Conservation (phyloP, 306 rosid genomes). For the Casuarina equisetifolia region DNA sequence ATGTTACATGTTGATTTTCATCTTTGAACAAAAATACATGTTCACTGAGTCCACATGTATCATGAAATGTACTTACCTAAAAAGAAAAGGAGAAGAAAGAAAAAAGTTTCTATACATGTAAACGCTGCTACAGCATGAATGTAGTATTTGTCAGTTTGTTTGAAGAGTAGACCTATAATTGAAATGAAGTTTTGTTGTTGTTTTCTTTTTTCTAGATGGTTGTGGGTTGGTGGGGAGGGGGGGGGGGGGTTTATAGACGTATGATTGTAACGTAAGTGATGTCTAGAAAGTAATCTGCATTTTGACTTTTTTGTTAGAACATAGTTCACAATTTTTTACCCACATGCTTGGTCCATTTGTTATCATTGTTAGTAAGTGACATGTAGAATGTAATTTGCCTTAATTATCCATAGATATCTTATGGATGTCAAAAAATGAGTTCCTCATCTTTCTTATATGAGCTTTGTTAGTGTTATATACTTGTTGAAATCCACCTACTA, state of each 20-base stretch:
- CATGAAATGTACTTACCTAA: not conserved
- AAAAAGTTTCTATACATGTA: not conserved
- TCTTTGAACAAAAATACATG: not conserved
- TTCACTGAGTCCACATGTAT: not conserved
- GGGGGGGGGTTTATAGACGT: not conserved
- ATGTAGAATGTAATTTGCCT: not conserved
- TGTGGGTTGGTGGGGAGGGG: too few relatives aligned
- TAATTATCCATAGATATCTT: not conserved
- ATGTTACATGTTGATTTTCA: not conserved
- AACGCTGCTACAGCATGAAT: not conserved
- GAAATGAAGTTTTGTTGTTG: too few relatives aligned
- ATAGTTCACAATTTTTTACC: not conserved
- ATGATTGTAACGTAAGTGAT: not conserved
- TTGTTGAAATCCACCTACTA: not conserved
- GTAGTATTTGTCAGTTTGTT: too few relatives aligned
- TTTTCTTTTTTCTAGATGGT: too few relatives aligned
- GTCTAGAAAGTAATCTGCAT: not conserved
- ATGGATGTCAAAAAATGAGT: not conserved
- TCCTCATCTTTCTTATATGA: not conserved
- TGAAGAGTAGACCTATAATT: too few relatives aligned
- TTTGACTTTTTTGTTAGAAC: not conserved
- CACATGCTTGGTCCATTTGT: not conserved
- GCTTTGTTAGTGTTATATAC: constrained; percentile 2
- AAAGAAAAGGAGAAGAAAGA: not conserved
- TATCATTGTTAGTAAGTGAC: not conserved